Base-by-base conservation (phyloP, 768 basidiomycete genomes). In the Terana coerulea region DNA sequence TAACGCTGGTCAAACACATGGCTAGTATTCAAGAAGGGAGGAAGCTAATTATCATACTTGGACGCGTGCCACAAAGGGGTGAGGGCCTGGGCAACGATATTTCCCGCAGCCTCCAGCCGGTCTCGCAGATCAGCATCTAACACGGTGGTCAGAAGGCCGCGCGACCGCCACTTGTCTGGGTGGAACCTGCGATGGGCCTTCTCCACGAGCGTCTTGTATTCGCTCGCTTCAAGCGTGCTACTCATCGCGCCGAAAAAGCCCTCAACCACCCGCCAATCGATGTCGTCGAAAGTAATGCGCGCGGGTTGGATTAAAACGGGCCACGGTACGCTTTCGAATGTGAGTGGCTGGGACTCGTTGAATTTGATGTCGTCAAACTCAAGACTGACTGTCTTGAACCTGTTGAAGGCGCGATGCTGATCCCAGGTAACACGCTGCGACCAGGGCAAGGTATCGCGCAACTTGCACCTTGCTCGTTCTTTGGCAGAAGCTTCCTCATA, bases 101-200 rank as follows among this genome's bases (percentile, higher is more conserved):
- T 88, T 26, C 76, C 68, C 53, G 86, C 87, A 48, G 87, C 83
- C 65, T 84, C 86, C 57, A 85, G 67, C 57, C 74, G 81, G 35
- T 72, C 73, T 52, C 80, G 75, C 60, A 81, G 77, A 34, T 73
- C 67, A 44, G 81, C 81, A 52, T 87, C 82, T 17, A 63, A 59
- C 41, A 87, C 75, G 36, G 77, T 77, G 52, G 71, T 72, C 60
- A 87, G 72, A 30, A 90, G 67, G 24, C 78, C 79, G 31, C 84
- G 73, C 28, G 85, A 80, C 40, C 80, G 73, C 89, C 88, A 92
- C 53, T 85, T 70, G 64, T 91, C 89, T 1, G 88, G 86, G 58
- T 91, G 91, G 64, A 90, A 91, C 46, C 88, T 54, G 36, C 80
- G 76, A 59, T 89, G 78, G 56, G 83, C 85, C 60, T 80, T 81